Conservation (phyloP, 306 rosid species). For the Acacia melanoxylon region DNA sequence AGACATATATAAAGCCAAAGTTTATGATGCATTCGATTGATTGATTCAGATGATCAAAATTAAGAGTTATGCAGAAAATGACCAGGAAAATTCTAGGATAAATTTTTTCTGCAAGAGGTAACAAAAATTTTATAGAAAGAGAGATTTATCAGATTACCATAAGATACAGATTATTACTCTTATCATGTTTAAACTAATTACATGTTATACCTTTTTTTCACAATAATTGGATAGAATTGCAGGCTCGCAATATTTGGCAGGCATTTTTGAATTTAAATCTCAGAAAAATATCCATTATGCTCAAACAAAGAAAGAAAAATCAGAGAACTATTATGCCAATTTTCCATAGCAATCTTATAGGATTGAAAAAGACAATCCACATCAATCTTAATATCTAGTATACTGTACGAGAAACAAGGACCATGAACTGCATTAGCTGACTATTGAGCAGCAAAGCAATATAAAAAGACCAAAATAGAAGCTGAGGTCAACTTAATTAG, state of each 20-base stretch:
- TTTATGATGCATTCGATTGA: neutral
- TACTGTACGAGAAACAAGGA: neutral
- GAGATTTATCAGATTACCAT: conserved; percentile 5
- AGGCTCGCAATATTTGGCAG: neutral
- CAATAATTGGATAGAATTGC: neutral
- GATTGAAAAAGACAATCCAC: neutral
- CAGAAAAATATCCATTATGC: neutral
- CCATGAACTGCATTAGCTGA: conserved; percentile 10
- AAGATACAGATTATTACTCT: neutral
- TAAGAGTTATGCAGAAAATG: neutral
- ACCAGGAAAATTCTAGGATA: neutral
- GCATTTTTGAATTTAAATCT: conserved; percentile 17
- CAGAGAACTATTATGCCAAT: neutral
- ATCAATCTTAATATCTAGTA: neutral
- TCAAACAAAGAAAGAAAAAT: neutral
- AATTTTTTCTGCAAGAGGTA: neutral
- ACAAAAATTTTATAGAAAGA: neutral
- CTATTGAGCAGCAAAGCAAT: neutral
- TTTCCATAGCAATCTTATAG: neutral
- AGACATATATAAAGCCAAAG: neutral
- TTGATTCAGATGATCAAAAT: conserved; percentile 15
- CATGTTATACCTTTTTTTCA: neutral
- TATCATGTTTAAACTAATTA: neutral
- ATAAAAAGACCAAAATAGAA: too few species aligned
- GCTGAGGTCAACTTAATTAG: too few species aligned